These are phyloP conservation scores for Globisporangium heterothallicum DNA, from an alignment of 352 stramenopile species.

Conservation along the genomic window DNA sequence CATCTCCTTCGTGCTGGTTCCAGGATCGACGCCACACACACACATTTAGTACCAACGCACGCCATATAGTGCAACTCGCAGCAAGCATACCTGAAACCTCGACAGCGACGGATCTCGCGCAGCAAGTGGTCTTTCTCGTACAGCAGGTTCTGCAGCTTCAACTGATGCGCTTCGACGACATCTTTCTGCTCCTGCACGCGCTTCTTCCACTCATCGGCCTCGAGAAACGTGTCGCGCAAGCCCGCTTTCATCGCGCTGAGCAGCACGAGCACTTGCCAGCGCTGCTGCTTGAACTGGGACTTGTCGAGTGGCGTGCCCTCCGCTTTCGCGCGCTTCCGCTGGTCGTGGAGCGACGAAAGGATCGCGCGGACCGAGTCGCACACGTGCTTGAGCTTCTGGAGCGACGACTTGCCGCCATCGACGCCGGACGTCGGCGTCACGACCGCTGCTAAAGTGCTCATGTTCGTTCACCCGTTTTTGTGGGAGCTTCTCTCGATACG, in stretches of 20 bases:
- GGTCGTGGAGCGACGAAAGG: conserved; percentile 31
- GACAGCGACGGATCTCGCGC: conserved; percentile 69
- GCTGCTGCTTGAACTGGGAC: conserved; percentile 36
- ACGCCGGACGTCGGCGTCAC: conserved; percentile 4
- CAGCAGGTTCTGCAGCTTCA: conserved; percentile 76
- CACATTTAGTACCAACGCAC: not conserved
- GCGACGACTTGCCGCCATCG: conserved; percentile 15
- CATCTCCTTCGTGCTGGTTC: conserved; percentile 64
- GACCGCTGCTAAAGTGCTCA: not conserved
- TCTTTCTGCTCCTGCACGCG: conserved; percentile 73
- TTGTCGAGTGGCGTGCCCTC: conserved; percentile 25
- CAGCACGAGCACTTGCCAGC: conserved; percentile 52
- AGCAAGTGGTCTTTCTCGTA: conserved; percentile 82
- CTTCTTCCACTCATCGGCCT: conserved; percentile 50
- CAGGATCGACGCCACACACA: not conserved
- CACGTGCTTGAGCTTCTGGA: conserved; percentile 50
- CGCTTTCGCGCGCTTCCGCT: conserved; percentile 17
- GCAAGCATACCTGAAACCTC: conserved; percentile 37
- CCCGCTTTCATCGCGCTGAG: conserved; percentile 48
- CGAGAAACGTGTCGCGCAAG: conserved; percentile 64
- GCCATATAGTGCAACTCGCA: not conserved
- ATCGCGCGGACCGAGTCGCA: conserved; percentile 38
- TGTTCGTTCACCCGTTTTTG: not conserved
- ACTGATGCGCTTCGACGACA: conserved; percentile 63
- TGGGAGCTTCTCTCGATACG: too few relatives aligned